Evolutionary conservation across 352 stramenopile species (phyloP).

Genomic region (Pythium plurisporium): DNA sequence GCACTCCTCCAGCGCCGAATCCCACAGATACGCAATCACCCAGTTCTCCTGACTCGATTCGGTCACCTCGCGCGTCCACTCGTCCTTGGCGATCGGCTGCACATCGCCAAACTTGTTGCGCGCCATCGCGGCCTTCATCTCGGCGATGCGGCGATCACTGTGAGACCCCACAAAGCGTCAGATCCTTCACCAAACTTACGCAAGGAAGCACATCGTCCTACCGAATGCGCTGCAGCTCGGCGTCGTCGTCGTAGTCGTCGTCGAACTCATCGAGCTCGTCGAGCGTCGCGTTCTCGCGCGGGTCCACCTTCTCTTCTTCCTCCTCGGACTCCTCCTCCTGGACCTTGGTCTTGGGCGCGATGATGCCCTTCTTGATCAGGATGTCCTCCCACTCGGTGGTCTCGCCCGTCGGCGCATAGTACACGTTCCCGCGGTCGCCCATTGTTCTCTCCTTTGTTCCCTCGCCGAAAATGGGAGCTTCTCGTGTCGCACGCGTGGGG

Average conservation of each 20-base stretch:
- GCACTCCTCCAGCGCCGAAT: conserved; percentile 85
- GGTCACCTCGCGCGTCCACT: conserved; percentile 91
- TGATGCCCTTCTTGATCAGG: conserved; percentile 84
- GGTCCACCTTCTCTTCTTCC: conserved; percentile 67
- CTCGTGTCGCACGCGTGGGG: no score
- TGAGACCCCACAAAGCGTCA: not conserved
- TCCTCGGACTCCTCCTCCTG: conserved; percentile 57
- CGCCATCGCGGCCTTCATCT: conserved; percentile 82
- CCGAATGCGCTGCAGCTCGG: conserved; percentile 69
- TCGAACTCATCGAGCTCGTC: conserved; percentile 86
- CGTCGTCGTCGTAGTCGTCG: conserved; percentile 85
- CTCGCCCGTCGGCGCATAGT: conserved; percentile 83
- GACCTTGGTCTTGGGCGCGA: conserved; percentile 87
- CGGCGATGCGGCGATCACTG: conserved; percentile 77
- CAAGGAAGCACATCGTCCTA: conserved; percentile 10
- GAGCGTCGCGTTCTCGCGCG: conserved; percentile 73
- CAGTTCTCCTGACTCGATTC: conserved; percentile 84
- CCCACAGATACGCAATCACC: conserved; percentile 90
- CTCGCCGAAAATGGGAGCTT: no score
- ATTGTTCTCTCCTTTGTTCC: conserved; percentile 20
- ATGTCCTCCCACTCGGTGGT: conserved; percentile 90
- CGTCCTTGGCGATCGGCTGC: conserved; percentile 89
- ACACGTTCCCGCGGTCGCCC: conserved; percentile 76
- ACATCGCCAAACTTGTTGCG: conserved; percentile 88
- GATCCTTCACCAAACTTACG: no score